phyloP scores from a whole-genome alignment of 1,284 basidiomycete genomes.

The Irpex sp. region DNA sequence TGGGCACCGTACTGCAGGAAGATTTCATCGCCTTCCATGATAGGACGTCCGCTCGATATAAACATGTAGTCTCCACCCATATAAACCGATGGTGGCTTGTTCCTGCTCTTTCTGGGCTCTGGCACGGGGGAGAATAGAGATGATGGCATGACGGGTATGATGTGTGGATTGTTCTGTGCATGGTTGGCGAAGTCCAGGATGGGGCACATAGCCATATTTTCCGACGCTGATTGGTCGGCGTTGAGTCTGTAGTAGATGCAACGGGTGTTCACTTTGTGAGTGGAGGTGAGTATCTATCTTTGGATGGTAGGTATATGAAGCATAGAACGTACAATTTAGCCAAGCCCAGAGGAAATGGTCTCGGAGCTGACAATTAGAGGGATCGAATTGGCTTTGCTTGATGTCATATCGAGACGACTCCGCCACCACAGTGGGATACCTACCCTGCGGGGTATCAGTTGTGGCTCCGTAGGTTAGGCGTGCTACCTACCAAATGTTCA shows the following conservation, averaged over 20 bases:
- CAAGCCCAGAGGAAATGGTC: constrained; percentile 77
- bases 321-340: constrained; percentile 62
- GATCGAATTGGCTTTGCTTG: not conserved
- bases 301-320: constrained; percentile 8
- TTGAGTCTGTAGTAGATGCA: constrained; percentile 78
- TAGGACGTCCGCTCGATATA: constrained; percentile 35
- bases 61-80: constrained; percentile 50
- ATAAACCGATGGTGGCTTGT: constrained; percentile 19
- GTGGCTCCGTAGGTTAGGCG: not conserved
- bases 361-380: constrained; percentile 5
- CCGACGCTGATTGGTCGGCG: constrained; percentile 44
- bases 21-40: constrained; percentile 58
- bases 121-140: constrained; percentile 19
- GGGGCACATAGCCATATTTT: constrained; percentile 83
- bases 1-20: constrained; percentile 76
- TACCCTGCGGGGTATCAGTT: constrained; percentile 12
- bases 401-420: constrained; percentile 16
- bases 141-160: constrained; percentile 38
- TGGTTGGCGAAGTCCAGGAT: constrained; percentile 85
- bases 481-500: constrained; percentile 44
- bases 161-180: constrained; percentile 34
- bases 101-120: constrained; percentile 34
- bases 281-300: constrained; percentile 10
- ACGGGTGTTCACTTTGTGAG: constrained; percentile 74
- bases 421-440: constrained; percentile 8